Base-by-base conservation (phyloP, 78 protist genomes). In the Guillardia theta region DNA sequence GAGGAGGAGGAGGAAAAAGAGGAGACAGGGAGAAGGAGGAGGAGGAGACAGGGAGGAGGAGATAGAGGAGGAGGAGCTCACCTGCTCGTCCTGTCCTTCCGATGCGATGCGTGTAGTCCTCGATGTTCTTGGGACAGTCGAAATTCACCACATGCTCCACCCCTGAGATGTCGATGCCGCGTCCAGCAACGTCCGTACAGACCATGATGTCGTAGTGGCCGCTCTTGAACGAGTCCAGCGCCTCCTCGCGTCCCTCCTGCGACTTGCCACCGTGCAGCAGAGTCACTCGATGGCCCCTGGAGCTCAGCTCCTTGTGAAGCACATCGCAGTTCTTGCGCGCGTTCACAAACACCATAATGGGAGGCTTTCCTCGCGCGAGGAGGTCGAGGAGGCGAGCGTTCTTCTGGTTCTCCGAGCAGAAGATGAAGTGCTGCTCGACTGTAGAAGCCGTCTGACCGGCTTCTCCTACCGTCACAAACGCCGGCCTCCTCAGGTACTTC, bases 111-210 rank as follows among this genome's bases (percentile, higher is more conserved):
- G 96, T 92, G 94, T 96, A 96, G 62, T 90, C 94, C 62, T 96
- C 97, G 41, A 64, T 80, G 53, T 92, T 30, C 45, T 24, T 43
- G 48, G 96, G 96, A 37, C 95, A 48, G 93, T 94, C 95, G 94
- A 37, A 96, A 95, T 97, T 96, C 94, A 97, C 39, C 78, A 97
- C 98, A 50, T 92, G 90, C 78, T 53, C 77, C 93, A 70, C 77
- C 41, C 93, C 93, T 5, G 45, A 33, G 88, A 77, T 39, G 88
- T 77, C 88, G 88, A 97, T 15, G 58, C 98, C 98, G 24, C 98
- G 97, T 78, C 95, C 94, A 5, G 98, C 98, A 22, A 96, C 98
- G 88, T 97, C 98, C 30, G 98, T 96, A 47, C 97, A 97, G 44
- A 97, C 48, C 88, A 97, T 46, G 36, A 96, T 50, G 27, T 95